A percentile compares a stretch with the other conserved stretches of the same genome.
phyloP scores from a whole-genome alignment of 2,329 filamentous ascomycete species.

The Colletotrichum horii region DNA sequence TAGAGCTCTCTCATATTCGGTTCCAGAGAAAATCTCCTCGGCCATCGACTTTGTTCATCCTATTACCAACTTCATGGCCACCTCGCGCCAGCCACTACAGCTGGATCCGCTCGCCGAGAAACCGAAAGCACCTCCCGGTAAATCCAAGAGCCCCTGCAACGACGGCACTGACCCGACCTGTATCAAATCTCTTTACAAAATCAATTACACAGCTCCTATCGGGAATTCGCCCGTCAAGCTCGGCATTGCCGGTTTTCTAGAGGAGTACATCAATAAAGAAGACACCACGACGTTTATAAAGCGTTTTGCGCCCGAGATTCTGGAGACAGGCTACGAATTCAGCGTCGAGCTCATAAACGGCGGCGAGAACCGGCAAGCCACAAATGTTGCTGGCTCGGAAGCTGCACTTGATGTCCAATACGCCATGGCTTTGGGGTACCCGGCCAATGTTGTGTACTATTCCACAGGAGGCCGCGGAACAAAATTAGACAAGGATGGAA shows the following conservation, averaged over 20 bases:
- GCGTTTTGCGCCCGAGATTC: constrained; percentile 38
- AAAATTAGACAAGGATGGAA: constrained; percentile 44
- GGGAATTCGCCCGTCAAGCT: constrained; percentile 41
- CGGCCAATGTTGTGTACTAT: constrained; percentile 49
- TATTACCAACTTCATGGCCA: constrained; percentile 54
- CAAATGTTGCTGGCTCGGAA: constrained; percentile 43
- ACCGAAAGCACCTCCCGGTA: neutral
- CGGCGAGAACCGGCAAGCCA: constrained; percentile 47
- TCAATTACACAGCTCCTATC: constrained; percentile 35
- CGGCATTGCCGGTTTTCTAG: constrained; percentile 55
- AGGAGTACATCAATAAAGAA: constrained; percentile 49
- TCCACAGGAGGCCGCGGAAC: constrained; percentile 48
- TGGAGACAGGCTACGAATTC: constrained; percentile 42
- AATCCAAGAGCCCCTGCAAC: neutral
- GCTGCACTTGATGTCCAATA: constrained; percentile 56
- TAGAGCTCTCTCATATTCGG: constrained; percentile 47
- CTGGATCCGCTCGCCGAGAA: neutral
- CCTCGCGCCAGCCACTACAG: constrained; percentile 19
- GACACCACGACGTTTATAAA: constrained; percentile 46
- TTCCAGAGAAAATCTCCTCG: constrained; percentile 43
- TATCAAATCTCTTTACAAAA: constrained; percentile 50
- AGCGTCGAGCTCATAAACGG: constrained; percentile 45
- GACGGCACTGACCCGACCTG: constrained; percentile 39
- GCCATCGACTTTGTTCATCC: constrained; percentile 53
- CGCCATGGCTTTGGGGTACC: constrained; percentile 49